Conservation (phyloP, 305 asterid species). For the Vinca major region DNA sequence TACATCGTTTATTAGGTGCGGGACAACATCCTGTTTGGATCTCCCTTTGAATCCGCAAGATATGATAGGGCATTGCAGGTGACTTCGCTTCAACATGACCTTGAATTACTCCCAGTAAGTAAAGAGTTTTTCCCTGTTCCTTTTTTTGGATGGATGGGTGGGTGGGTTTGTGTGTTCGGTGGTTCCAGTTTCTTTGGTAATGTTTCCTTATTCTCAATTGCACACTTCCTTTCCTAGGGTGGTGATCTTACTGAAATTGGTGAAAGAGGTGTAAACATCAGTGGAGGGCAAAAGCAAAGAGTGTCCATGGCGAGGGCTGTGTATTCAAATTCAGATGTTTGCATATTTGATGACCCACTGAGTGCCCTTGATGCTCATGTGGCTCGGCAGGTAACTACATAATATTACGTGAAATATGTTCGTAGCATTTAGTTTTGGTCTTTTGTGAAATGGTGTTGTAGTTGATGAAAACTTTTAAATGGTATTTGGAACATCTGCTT, state of each 20-base stretch:
- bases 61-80: conserved; percentile 75
- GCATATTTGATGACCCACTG: conserved; percentile 88
- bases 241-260: conserved; percentile 98
- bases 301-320: conserved; percentile 98
- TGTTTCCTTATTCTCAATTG: conserved; percentile 2
- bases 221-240: conserved; percentile 41
- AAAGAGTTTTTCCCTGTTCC: background rate
- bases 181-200: background rate
- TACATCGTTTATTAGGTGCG: conserved; percentile 50
- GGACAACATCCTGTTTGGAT: conserved; percentile 78
- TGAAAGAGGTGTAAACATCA: conserved; percentile 94
- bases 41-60: conserved; percentile 51
- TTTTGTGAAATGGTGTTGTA: background rate
- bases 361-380: conserved; percentile 97
- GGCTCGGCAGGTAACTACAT: conserved; percentile 68
- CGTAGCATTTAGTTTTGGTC: background rate
- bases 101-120: conserved; percentile 78
- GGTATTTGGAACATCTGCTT: background rate
- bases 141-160: background rate
- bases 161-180: background rate
- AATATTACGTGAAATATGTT: background rate
- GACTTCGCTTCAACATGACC: conserved; percentile 78
- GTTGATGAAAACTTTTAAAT: background rate
- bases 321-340: conserved; percentile 89
- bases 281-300: conserved; percentile 99